Conservation (phyloP, 805 yeast species). For the Nakazawaea peltata region DNA sequence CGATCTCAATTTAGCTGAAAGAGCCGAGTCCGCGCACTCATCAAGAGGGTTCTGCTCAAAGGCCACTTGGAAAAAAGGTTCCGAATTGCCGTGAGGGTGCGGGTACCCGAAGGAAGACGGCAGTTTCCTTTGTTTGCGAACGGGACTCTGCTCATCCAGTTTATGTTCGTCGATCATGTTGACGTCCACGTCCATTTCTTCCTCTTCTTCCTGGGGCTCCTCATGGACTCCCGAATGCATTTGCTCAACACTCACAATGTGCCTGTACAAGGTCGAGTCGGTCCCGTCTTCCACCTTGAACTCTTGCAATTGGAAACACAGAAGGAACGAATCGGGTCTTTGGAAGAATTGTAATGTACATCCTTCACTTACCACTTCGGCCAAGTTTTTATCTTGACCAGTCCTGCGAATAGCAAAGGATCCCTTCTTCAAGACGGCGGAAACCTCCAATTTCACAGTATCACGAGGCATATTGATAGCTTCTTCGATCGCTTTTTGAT, state of each 20-base stretch:
- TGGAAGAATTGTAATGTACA: constrained; percentile 67
- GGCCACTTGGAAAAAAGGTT: constrained; percentile 73
- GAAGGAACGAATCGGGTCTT: constrained; percentile 68
- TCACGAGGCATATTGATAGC: constrained; percentile 67
- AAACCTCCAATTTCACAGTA: constrained; percentile 56
- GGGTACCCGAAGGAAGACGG: too few relatives aligned
- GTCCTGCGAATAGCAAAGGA: constrained; percentile 52
- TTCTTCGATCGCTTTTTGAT: constrained; percentile 39
- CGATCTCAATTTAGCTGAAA: constrained; percentile 69
- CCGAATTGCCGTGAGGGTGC: constrained; percentile 18
- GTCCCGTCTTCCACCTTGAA: constrained; percentile 86
- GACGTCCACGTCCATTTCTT: constrained; percentile 10
- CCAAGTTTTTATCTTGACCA: constrained; percentile 41
- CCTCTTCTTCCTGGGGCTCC: constrained; percentile 10
- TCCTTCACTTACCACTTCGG: constrained; percentile 77
- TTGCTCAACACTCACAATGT: constrained; percentile 78
- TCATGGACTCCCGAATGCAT: constrained; percentile 31
- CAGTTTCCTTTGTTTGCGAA: too few relatives aligned
- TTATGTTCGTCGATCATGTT: too few relatives aligned
- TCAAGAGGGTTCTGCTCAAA: constrained; percentile 87
- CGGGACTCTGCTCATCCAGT: too few relatives aligned
- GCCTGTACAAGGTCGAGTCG: constrained; percentile 69
- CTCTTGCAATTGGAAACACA: constrained; percentile 71
- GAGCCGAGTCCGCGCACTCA: constrained; percentile 70
- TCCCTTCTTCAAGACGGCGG: constrained; percentile 67